Percentiles rank a stretch among this genome's conserved stretches.
Conservation (phyloP, 805 yeast species). For the Hanseniaspora singularis region DNA sequence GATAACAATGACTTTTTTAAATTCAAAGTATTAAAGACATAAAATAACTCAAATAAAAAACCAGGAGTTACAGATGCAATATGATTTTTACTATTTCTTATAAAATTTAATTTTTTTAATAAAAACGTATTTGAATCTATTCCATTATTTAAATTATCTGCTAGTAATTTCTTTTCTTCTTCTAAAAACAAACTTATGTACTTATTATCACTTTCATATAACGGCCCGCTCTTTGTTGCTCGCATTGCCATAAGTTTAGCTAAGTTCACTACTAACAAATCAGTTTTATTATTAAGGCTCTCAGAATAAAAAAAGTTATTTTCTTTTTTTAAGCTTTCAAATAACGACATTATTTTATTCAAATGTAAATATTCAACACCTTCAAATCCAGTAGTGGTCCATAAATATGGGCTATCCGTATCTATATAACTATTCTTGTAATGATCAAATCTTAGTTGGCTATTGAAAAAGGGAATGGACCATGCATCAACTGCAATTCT, state of each 20-base stretch:
- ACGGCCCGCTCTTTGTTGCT: neutral
- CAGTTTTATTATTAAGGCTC: slow-evolving; percentile 25
- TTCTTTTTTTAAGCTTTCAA: slow-evolving; percentile 33
- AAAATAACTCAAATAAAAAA: slow-evolving; percentile 5
- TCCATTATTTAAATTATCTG: neutral
- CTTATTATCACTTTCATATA: slow-evolving; percentile 4
- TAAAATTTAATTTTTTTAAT: slow-evolving; percentile 10
- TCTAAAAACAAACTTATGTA: slow-evolving; percentile 2
- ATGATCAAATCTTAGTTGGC: slow-evolving; percentile 18
- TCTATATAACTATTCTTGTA: slow-evolving; percentile 20
- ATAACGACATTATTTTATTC: slow-evolving; percentile 43
- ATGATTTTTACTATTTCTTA: slow-evolving; percentile 1
- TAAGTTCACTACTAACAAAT: slow-evolving; percentile 25
- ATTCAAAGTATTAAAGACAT: neutral
- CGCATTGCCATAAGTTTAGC: slow-evolving; percentile 9
- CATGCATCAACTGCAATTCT: slow-evolving; percentile 44
- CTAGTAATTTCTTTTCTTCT: slow-evolving; percentile 5
- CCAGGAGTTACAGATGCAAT: slow-evolving; percentile 13
- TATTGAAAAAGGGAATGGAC: slow-evolving; percentile 41
- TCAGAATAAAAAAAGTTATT: slow-evolving; percentile 20
- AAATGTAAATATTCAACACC: slow-evolving; percentile 68
- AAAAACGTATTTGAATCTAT: slow-evolving; percentile 6
- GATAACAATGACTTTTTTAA: neutral
- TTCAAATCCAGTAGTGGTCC: slow-evolving; percentile 56
- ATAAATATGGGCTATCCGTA: slow-evolving; percentile 26